phyloP scores from a whole-genome alignment of 2,329 filamentous ascomycete species.

The Cercospora sp. region DNA sequence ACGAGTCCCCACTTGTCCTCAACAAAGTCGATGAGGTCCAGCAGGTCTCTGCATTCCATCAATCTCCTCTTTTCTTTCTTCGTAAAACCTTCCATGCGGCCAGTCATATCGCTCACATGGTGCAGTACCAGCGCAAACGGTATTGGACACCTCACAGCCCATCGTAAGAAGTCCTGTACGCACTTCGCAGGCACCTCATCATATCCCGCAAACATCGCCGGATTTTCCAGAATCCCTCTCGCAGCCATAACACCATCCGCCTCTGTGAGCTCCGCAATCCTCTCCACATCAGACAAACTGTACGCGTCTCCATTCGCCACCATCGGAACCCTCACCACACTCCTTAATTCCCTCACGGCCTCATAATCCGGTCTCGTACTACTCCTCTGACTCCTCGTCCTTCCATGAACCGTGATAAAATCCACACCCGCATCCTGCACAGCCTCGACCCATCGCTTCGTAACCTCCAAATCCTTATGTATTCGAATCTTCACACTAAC shows the following conservation, averaged over 20 bases:
- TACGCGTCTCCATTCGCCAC: slow-evolving; percentile 71
- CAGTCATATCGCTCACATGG: slow-evolving; percentile 68
- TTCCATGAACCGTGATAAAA: slow-evolving; percentile 69
- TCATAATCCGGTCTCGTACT: slow-evolving; percentile 62
- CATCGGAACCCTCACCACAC: slow-evolving; percentile 58
- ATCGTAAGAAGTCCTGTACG: slow-evolving; percentile 63
- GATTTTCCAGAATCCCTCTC: slow-evolving; percentile 66
- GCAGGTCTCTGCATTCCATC: slow-evolving; percentile 36
- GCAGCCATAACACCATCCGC: slow-evolving; percentile 66
- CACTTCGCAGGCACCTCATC: slow-evolving; percentile 62
- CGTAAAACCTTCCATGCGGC: slow-evolving; percentile 57
- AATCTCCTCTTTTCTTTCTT: slow-evolving; percentile 35
- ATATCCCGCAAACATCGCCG: slow-evolving; percentile 62
- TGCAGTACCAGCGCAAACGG: slow-evolving; percentile 65
- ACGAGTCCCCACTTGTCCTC: slow-evolving; percentile 31
- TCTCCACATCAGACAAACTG: slow-evolving; percentile 46
- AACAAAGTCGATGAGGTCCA: slow-evolving; percentile 40
- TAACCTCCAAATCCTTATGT: slow-evolving; percentile 59
- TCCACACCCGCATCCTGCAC: slow-evolving; percentile 64
- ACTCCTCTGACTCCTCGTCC: slow-evolving; percentile 62
- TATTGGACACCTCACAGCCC: slow-evolving; percentile 57
- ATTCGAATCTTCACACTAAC: slow-evolving; percentile 72
- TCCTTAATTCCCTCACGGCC: slow-evolving; percentile 58
- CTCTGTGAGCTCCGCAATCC: slow-evolving; percentile 37
- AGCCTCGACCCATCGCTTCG: slow-evolving; percentile 62